A percentile compares a stretch with the other conserved stretches of the same genome.
These are phyloP conservation scores for Aeschynomene evenia DNA, from an alignment of 306 rosid genomes.

Conservation along the genomic window DNA sequence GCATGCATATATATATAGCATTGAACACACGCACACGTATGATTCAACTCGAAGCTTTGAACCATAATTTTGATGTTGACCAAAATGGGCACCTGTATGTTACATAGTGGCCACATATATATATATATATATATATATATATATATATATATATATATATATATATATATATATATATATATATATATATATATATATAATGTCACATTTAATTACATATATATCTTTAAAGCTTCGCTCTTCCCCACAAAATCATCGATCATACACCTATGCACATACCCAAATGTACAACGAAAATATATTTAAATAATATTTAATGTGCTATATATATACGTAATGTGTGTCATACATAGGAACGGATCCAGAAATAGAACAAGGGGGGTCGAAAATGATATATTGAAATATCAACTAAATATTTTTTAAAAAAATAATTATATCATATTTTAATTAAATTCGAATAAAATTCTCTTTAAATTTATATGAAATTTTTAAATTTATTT, in stretches of 20 bases:
- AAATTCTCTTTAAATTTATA: no score
- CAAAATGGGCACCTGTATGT: background rate
- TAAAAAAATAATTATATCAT: no score
- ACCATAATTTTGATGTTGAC: constrained; percentile 18
- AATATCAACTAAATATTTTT: no score
- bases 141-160: background rate
- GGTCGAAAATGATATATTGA: no score
- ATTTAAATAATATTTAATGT: no score
- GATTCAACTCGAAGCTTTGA: constrained; percentile 23
- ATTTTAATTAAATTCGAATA: no score
- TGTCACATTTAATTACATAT: background rate
- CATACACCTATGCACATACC: background rate
- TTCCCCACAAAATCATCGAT: background rate
- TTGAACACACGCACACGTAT: background rate
- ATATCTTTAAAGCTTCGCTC: background rate
- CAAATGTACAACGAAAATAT: no score
- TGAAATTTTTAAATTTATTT: no score
- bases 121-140: background rate
- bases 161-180: background rate
- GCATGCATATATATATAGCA: background rate
- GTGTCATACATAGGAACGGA: no score
- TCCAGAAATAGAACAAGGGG: no score
- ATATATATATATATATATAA: background rate
- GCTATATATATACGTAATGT: no score
- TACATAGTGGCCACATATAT: background rate